A percentile compares a stretch with the other conserved stretches of the same genome.
These are phyloP conservation scores for Botryotinia convoluta DNA, from an alignment of 2,329 filamentous ascomycete genomes.

Conservation along the genomic window DNA sequence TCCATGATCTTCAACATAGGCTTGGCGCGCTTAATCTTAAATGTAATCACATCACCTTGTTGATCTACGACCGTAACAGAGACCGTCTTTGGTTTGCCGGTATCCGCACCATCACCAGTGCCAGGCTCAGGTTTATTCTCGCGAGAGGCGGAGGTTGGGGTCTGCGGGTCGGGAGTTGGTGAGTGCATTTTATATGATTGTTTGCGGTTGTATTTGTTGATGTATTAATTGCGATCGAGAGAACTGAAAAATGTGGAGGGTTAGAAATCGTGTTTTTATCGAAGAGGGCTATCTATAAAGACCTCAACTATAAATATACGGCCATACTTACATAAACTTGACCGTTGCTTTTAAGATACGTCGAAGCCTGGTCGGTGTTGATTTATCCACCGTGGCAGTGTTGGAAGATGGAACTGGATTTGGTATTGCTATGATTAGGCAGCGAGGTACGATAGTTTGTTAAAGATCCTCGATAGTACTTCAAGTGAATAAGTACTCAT, in stretches of 20 bases:
- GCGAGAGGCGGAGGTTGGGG: too few species aligned
- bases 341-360: background rate
- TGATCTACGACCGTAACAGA: background rate
- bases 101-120: background rate
- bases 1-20: slow-evolving; percentile 2
- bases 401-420: background rate
- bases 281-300: background rate
- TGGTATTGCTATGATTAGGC: background rate
- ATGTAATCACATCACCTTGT: background rate
- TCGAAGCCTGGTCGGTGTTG: background rate
- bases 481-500: background rate
- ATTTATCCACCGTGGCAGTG: background rate
- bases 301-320: too few species aligned
- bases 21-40: slow-evolving; percentile 14
- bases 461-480: background rate
- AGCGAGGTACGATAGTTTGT: background rate
- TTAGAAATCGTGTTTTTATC: background rate
- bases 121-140: background rate
- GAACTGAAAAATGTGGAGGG: background rate
- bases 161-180: background rate
- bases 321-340: background rate
- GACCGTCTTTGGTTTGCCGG: background rate
- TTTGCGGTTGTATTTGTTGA: background rate
- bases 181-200: background rate
- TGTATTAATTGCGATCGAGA: background rate